Percentiles rank a stretch among this genome's conserved stretches.
phyloP scores from a whole-genome alignment of 768 basidiomycete species.

The Strobilomyces dryophilus region DNA sequence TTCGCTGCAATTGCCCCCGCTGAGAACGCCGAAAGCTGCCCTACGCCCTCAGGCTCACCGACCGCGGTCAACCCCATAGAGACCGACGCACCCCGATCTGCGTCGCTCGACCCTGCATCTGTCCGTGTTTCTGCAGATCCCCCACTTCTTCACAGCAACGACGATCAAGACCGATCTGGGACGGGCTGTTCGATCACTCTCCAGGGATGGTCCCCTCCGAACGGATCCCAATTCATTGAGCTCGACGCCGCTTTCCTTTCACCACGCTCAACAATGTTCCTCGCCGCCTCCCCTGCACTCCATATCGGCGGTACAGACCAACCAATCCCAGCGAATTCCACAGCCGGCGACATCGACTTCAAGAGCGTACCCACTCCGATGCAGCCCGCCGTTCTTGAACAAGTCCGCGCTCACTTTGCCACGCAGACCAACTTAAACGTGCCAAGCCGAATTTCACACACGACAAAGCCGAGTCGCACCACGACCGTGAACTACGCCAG shows the following conservation, averaged over 20 bases:
- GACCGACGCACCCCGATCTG: background rate
- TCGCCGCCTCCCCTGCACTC: background rate
- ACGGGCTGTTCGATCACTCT: slow-evolving; percentile 1
- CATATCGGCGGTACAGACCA: background rate
- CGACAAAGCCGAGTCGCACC: background rate
- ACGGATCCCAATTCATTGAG: slow-evolving; percentile 24
- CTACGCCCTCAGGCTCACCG: background rate
- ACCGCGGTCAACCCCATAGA: background rate
- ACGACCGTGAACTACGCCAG: slow-evolving; percentile 5
- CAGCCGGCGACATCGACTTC: background rate
- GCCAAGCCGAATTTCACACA: background rate
- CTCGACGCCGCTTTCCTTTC: slow-evolving; percentile 17
- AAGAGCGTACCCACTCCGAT: background rate
- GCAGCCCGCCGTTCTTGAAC: slow-evolving; percentile 3
- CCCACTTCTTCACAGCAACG: background rate
- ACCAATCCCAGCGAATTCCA: background rate
- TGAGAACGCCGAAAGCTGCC: slow-evolving; percentile 2
- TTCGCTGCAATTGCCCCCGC: slow-evolving; percentile 8
- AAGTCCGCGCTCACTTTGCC: background rate
- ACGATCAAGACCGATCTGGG: slow-evolving; percentile 1
- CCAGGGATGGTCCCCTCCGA: slow-evolving; percentile 25
- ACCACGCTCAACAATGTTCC: slow-evolving; percentile 6
- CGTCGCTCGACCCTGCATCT: background rate
- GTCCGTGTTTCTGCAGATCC: background rate
- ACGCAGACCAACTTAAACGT: background rate